Percentiles rank a stretch among this genome's conserved stretches.
Evolutionary conservation across 2,329 filamentous ascomycete species (phyloP).

Genomic region (Arthrinium phaeospermum): DNA sequence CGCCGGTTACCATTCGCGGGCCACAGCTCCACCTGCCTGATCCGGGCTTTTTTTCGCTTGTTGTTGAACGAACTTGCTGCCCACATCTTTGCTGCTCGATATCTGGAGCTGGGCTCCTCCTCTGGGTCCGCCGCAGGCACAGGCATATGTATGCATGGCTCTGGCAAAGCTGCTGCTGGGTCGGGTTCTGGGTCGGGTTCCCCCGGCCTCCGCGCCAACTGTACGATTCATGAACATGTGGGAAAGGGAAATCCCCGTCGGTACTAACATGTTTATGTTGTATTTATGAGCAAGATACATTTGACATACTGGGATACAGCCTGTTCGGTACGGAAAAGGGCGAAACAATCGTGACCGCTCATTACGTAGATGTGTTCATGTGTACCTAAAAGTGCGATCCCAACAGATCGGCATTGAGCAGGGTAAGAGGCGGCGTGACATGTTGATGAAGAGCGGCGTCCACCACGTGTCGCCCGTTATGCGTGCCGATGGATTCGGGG

Average conservation of each 20-base stretch:
- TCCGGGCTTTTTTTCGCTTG: neutral
- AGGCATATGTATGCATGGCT: too few relatives aligned
- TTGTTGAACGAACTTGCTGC: too few relatives aligned
- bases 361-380: neutral
- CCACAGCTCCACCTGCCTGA: neutral
- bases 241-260: conserved; percentile 18
- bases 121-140: neutral
- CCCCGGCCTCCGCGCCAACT: neutral
- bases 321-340: neutral
- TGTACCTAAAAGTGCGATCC: neutral
- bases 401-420: neutral
- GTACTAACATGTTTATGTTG: neutral
- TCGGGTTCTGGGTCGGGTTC: neutral
- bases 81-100: too few relatives aligned
- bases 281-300: neutral
- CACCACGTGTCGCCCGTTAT: neutral
- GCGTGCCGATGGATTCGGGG: neutral
- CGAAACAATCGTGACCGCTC: neutral
- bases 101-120: neutral
- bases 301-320: neutral
- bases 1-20: neutral
- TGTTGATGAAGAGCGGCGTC: too few relatives aligned
- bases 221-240: conserved; percentile 7
- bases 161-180: too few relatives aligned
- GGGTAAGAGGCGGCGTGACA: neutral